phyloP scores from a whole-genome alignment of 371 early-diverging fungal genomes.

The Mucor mucedo region DNA sequence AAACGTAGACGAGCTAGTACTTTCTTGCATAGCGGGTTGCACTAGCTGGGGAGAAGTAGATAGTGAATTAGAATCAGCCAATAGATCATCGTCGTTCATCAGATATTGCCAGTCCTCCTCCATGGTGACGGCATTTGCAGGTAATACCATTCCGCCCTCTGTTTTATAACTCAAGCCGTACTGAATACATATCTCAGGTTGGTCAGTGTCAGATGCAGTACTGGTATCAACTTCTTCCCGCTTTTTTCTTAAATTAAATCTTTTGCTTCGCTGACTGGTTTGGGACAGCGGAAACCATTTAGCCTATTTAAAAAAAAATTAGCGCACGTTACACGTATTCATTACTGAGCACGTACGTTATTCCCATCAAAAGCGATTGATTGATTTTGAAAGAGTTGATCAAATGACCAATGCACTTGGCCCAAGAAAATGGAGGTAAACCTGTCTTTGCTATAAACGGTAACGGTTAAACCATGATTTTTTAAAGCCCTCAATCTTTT shows the following conservation, averaged over 20 bases:
- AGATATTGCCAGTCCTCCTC: slow-evolving; percentile 27
- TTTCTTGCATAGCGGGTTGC: slow-evolving; percentile 13
- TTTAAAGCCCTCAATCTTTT: slow-evolving; percentile 27
- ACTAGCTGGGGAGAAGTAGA: neutral
- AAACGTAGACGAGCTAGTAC: slow-evolving; percentile 10
- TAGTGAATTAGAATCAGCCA: slow-evolving; percentile 4
- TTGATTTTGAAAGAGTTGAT: slow-evolving; percentile 34
- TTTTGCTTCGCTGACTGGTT: slow-evolving; percentile 12
- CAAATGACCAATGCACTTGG: slow-evolving; percentile 35
- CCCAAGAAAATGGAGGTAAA: slow-evolving; percentile 49
- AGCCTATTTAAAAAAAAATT: slow-evolving; percentile 13
- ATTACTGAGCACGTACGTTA: slow-evolving; percentile 15
- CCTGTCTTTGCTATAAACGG: slow-evolving; percentile 47
- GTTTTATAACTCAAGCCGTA: slow-evolving; percentile 22
- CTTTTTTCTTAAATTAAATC: slow-evolving; percentile 25
- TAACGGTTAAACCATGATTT: slow-evolving; percentile 37
- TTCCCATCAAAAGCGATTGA: slow-evolving; percentile 31
- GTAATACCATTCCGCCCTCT: slow-evolving; percentile 11
- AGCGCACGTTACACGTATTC: slow-evolving; percentile 9
- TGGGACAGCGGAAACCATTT: slow-evolving; percentile 26
- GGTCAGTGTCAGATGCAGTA: slow-evolving; percentile 16
- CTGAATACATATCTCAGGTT: slow-evolving; percentile 25
- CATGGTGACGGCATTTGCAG: neutral
- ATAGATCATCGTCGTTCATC: slow-evolving; percentile 6
- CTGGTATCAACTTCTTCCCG: slow-evolving; percentile 15